Conservation (phyloP, 345 rosid genomes). For the Tarenaya hassleriana region DNA sequence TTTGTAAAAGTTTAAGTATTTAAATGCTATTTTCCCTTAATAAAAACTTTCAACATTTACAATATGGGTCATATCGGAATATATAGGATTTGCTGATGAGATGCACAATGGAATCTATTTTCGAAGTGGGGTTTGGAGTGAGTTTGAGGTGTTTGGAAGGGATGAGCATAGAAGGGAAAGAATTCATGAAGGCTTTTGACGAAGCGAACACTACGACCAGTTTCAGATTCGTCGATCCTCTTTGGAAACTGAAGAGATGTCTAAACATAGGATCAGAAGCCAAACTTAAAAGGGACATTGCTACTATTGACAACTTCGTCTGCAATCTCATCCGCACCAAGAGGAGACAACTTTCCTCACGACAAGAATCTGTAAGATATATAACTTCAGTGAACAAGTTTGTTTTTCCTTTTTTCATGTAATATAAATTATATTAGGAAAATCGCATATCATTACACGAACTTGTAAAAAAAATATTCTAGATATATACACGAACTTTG, state of each 20-base stretch:
- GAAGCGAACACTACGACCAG: conserved; percentile 46
- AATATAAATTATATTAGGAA: too few relatives aligned
- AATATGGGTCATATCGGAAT: background rate
- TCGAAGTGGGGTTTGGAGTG: conserved; percentile 78
- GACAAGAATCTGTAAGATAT: conserved; percentile 33
- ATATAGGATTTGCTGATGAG: conserved; percentile 60
- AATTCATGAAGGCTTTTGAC: conserved; percentile 66
- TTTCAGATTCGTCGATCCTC: conserved; percentile 52
- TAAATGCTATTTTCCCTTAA: too few relatives aligned
- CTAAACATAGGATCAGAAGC: conserved; percentile 54
- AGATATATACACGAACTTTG: too few relatives aligned
- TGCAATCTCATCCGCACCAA: conserved; percentile 40
- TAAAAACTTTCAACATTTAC: too few relatives aligned
- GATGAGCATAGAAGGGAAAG: conserved; percentile 37
- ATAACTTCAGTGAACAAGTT: background rate
- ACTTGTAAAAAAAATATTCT: too few relatives aligned
- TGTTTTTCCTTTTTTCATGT: too few relatives aligned
- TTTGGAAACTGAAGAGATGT: conserved; percentile 59
- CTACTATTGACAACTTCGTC: conserved; percentile 45
- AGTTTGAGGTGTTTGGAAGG: conserved; percentile 55
- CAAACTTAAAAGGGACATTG: conserved; percentile 38
- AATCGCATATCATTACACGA: too few relatives aligned
- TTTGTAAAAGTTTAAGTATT: too few relatives aligned
- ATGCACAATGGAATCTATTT: conserved; percentile 60
- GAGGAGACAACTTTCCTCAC: conserved; percentile 29